Evolutionary conservation across 2,329 filamentous ascomycete species (phyloP), one percentile per base, ranked within the genome.

Genomic region (Mollisiaceae sp.): DNA sequence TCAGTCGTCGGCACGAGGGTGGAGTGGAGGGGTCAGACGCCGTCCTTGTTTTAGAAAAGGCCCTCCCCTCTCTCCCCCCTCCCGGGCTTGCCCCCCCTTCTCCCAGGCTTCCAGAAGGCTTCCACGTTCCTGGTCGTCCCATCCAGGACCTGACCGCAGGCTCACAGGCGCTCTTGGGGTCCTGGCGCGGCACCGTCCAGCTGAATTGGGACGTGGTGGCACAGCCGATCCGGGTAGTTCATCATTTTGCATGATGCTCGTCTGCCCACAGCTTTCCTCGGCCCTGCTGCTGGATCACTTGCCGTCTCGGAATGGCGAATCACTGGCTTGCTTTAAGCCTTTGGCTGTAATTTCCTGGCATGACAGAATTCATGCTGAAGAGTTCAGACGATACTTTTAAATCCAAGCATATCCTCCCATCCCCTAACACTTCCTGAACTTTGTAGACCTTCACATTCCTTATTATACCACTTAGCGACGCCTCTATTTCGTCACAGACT

Each of bases 271-370:
- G 27, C 27, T 32, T 32, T 32, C 27, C 3, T 32, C 27, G 27
- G 27, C 27, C 27, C 27, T 32, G 27, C 27, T 32, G 27, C 27
- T 32, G 27, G 27, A 47, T 82, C 81, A 75, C 78, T 78, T 79
- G 77, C 75, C 73, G 79, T 83, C 80, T 82, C 78, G 79, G 76
- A 78, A 81, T 79, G 79, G 78, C 77, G 78, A 81, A 79, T 82
- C 77, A 76, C 77, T 77, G 77, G 76, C 77, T 75, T 81, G 81
- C 80, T 82, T 83, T 78, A 77, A 79, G 76, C 45, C 45, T 50
- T 50, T 18, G 45, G 45, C 15, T 27, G n/a, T 27, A 50, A 50
- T 50, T 50, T 50, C 45, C 45, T 20, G n/a, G 45, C 45, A 76
- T 75, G 74, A 74, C 69, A 65, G 69, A 63, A 65, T 65, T 62